Evolutionary conservation across 78 protist genomes (phyloP), one percentile per base, ranked within the genome.

Genomic region (Dictyostelium firmibasis): DNA sequence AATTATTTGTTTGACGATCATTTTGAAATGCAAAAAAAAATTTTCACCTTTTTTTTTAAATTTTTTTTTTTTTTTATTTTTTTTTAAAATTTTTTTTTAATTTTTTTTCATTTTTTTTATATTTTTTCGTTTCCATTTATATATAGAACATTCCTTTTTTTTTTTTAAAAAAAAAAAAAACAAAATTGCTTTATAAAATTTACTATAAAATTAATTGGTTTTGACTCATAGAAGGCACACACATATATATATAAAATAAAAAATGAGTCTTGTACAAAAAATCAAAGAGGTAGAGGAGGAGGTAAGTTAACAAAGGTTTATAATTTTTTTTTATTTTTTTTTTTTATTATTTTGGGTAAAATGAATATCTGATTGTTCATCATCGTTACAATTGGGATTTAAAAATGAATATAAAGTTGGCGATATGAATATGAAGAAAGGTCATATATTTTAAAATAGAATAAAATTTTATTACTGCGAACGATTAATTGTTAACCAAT

Each of bases 241-340:
- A 64, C 25, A 62, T 62, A 64, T n/a, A 64, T 64, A 67, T 67
- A 67, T 36, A 75, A 20, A 89, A 82, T 14, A 75, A 23, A 92
- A 14, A 76, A 91, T 95, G 97, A 86, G 97, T 38, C 70, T 96
- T 50, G 86, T 97, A n/a, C 97, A 96, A 81, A 92, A 95, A 86
- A 96, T 96, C 78, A 96, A 96, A 86, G 98, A 96, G 11, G 92
- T 97, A 67, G 98, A 97, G 69, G 96, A 97, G 38, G 98, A 97
- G 92, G 97, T 89, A 70, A 7, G 77, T 64, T 11, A 20, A 50
- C 2, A 38, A 38, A n/a, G n/a, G n/a, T n/a, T n/a, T n/a, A n/a
- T n/a, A 38, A 38, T 38, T 38, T 38, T 38, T 4, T 38, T 38
- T 38, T 38, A 38, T 38, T 38, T 38, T 38, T 4, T 38, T 38